Base-by-base conservation (phyloP, 148 eudicot genomes). In the Persicaria tinctoria region DNA sequence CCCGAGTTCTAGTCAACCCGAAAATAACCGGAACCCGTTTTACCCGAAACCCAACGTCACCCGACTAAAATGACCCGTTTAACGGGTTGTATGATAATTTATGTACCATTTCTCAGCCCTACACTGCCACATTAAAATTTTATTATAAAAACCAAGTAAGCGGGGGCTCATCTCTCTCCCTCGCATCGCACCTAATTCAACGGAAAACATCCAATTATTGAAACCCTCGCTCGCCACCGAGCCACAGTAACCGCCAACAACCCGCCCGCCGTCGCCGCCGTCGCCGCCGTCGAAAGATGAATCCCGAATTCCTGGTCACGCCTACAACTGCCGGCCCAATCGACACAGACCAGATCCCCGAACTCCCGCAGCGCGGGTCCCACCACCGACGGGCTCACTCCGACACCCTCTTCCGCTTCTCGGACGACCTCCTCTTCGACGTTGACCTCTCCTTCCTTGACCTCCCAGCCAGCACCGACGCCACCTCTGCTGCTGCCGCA, bases 381-480 rank as follows among this genome's bases (percentile, higher is more conserved):
- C 84, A 79, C 82, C 97, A 93, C 89, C 85, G 97, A 13, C 81
- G 97, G 12, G 87, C 98, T 73, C 97, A 84, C 60, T 93, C 98
- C 8, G 97, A 90, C 68, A 93, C 91, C 51, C 76, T 88, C 72
- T 93, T 87, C 89, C 85, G 89, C 2, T 85, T 90, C 83, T 83
- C 86, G 6, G 86, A 82, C 63, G 90, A 87, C 64, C 71, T 82
- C 70, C 80, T 86, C 68, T 75, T 87, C 55, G 96, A 90, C 82
- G 81, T 82, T 83, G 82, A 87, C 83, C 76, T 87, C 77, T 72
- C 88, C 12, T 12, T 76, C 5, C 79, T 87, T 6, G 87, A 86
- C 76, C 48, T 85, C 56, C 86, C 83, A 13, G 46, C 74, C 49
- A 23, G 74, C 76, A 48, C 70, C 23, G 56, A 62, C 5, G 16